A percentile compares a stretch with the other conserved stretches of the same genome.
Conservation (phyloP, 2,329 filamentous ascomycete genomes). For the Coniochaeta hoffmannii region DNA sequence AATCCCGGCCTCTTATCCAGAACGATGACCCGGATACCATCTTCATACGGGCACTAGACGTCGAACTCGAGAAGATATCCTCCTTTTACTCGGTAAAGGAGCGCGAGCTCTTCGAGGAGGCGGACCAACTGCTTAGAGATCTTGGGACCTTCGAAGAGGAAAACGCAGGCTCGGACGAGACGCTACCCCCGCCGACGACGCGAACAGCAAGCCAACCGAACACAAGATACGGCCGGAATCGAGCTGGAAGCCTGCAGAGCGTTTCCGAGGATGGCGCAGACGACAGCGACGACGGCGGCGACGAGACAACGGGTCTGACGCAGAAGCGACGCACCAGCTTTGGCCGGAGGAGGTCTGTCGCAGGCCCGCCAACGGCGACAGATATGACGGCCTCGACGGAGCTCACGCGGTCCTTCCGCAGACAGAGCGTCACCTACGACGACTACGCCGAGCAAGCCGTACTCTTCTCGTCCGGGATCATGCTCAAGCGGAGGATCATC, state of each 20-base stretch:
- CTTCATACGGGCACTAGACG: slow-evolving; percentile 74
- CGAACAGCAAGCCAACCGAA: slow-evolving; percentile 7
- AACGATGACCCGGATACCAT: slow-evolving; percentile 69
- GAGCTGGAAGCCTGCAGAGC: slow-evolving; percentile 32
- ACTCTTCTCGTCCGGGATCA: slow-evolving; percentile 61
- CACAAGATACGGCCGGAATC: slow-evolving; percentile 17
- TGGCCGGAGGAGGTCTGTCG: slow-evolving; percentile 25
- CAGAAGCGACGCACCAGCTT: slow-evolving; percentile 29
- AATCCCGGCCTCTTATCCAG: slow-evolving; percentile 75
- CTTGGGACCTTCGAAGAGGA: slow-evolving; percentile 61
- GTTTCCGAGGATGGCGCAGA: slow-evolving; percentile 49
- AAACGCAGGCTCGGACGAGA: slow-evolving; percentile 9
- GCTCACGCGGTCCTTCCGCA: slow-evolving; percentile 44
- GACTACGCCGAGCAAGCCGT: slow-evolving; percentile 73
- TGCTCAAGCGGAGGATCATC: slow-evolving; percentile 86
- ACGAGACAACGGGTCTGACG: slow-evolving; percentile 49
- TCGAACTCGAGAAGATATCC: slow-evolving; percentile 88
- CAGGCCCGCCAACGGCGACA: slow-evolving; percentile 29
- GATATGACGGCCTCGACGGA: slow-evolving; percentile 59
- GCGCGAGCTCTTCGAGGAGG: slow-evolving; percentile 74
- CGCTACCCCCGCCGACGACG: slow-evolving; percentile 19
- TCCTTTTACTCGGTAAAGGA: slow-evolving; percentile 90
- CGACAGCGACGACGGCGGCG: slow-evolving; percentile 59
- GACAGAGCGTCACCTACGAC: slow-evolving; percentile 64
- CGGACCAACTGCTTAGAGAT: slow-evolving; percentile 69